These are phyloP conservation scores for Apiospora kogelbergensis DNA, from an alignment of 2,329 filamentous ascomycete species.

Conservation along the genomic window DNA sequence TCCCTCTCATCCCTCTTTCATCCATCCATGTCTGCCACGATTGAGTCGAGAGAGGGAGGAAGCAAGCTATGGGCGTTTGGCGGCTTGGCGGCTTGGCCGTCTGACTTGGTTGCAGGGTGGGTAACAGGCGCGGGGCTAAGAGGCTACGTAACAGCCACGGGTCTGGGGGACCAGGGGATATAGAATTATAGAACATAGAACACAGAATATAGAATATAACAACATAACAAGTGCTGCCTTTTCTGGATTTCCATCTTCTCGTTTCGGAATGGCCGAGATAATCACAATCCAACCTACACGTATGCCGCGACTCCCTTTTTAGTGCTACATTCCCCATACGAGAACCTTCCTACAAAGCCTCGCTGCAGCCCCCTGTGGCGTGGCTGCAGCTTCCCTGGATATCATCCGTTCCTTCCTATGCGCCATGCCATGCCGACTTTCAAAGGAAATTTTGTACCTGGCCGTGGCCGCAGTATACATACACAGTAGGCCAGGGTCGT, in stretches of 20 bases:
- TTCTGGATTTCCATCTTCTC: no score
- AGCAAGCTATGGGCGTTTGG: conserved; percentile 1
- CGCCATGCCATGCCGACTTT: conserved; percentile 7
- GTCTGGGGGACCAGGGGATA: no score
- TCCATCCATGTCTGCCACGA: no score
- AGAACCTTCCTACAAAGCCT: not conserved
- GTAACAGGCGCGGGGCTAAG: not conserved
- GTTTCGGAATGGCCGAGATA: no score
- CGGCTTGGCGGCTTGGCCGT: not conserved
- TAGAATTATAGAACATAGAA: no score
- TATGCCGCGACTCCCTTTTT: not conserved
- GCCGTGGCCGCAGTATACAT: conserved; percentile 9
- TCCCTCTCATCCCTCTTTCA: not conserved
- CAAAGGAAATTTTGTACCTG: not conserved
- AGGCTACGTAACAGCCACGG: not conserved
- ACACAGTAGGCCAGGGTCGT: not conserved
- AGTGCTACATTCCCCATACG: not conserved
- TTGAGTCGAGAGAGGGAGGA: not conserved
- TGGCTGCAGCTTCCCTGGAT: not conserved
- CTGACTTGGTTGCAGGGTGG: no score
- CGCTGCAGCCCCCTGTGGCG: not conserved
- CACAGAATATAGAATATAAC: no score
- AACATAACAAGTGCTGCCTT: no score
- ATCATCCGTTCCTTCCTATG: conserved; percentile 6
- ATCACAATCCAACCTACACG: not conserved